phyloP scores from a whole-genome alignment of 768 basidiomycete species.

The Mycena sanguinolenta region DNA sequence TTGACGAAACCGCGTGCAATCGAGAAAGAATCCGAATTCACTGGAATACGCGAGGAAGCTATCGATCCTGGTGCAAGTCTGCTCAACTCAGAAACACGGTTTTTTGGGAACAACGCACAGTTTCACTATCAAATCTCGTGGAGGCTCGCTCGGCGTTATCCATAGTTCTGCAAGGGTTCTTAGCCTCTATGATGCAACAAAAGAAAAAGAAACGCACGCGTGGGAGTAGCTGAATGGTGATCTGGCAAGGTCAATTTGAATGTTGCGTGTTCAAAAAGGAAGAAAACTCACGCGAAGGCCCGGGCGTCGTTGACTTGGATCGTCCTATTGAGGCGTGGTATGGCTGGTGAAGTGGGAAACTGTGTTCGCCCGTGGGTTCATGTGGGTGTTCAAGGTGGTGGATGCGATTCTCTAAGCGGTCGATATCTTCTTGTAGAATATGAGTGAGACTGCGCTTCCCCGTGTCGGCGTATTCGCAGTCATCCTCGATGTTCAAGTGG shows the following conservation, averaged over 20 bases:
- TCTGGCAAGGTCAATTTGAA: background rate
- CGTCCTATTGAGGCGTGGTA: background rate
- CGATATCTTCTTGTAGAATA: slow-evolving; percentile 21
- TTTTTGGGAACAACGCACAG: slow-evolving; percentile 43
- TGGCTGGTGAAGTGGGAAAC: slow-evolving; percentile 5
- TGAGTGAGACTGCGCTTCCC: slow-evolving; percentile 12
- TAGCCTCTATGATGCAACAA: too few relatives aligned
- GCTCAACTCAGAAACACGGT: background rate
- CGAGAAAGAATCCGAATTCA: slow-evolving; percentile 72
- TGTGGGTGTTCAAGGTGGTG: background rate
- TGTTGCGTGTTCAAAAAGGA: too few relatives aligned
- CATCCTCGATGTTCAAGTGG: slow-evolving; percentile 22
- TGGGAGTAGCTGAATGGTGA: slow-evolving; percentile 1
- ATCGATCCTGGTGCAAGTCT: slow-evolving; percentile 43
- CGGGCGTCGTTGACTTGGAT: background rate
- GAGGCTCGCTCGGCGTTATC: slow-evolving; percentile 45
- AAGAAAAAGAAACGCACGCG: background rate
- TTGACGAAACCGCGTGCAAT: slow-evolving; percentile 60
- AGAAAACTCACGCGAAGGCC: slow-evolving; percentile 1
- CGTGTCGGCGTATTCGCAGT: slow-evolving; percentile 21
- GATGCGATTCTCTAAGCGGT: slow-evolving; percentile 2
- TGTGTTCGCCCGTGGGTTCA: background rate
- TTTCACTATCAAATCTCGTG: slow-evolving; percentile 44
- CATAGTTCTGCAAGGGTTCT: background rate
- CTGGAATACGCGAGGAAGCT: slow-evolving; percentile 62